Evolutionary conservation across 2,329 filamentous ascomycete species (phyloP).

Genomic region (Chaetomium strumarium): DNA sequence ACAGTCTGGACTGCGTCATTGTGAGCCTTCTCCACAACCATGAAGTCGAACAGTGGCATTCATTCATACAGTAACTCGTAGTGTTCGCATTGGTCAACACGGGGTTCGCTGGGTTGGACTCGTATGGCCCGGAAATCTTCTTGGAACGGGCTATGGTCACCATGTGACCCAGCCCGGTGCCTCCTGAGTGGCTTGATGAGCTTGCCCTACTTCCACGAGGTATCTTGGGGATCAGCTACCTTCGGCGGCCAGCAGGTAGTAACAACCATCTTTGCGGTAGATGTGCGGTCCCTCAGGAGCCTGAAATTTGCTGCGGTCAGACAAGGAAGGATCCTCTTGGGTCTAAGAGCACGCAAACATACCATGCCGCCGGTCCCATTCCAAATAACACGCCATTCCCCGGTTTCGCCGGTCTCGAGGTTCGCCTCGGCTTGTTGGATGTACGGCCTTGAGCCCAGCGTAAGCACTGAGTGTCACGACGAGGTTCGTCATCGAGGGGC

Average conservation of each 20-base stretch:
- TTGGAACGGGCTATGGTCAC: slow-evolving; percentile 42
- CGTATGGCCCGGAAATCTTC: slow-evolving; percentile 40
- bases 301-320: slow-evolving; percentile 13
- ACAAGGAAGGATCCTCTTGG: neutral
- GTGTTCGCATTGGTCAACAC: slow-evolving; percentile 42
- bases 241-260: slow-evolving; percentile 50
- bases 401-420: slow-evolving; percentile 36
- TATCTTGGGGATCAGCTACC: slow-evolving; percentile 25
- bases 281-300: slow-evolving; percentile 51
- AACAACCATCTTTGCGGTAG: slow-evolving; percentile 44
- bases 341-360: neutral
- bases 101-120: slow-evolving; percentile 38
- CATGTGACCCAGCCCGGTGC: slow-evolving; percentile 44
- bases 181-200: slow-evolving; percentile 26
- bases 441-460: slow-evolving; percentile 28
- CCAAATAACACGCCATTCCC: slow-evolving; percentile 39
- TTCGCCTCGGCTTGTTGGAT: slow-evolving; percentile 37
- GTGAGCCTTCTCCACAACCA: neutral
- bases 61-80: slow-evolving; percentile 33
- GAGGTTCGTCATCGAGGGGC: neutral
- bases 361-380: slow-evolving; percentile 40
- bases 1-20: slow-evolving; percentile 41
- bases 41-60: too few relatives aligned
- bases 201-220: neutral
- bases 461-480: neutral